Evolutionary conservation across 345 rosid genomes (phyloP).

Genomic region (Mangifera indica): DNA sequence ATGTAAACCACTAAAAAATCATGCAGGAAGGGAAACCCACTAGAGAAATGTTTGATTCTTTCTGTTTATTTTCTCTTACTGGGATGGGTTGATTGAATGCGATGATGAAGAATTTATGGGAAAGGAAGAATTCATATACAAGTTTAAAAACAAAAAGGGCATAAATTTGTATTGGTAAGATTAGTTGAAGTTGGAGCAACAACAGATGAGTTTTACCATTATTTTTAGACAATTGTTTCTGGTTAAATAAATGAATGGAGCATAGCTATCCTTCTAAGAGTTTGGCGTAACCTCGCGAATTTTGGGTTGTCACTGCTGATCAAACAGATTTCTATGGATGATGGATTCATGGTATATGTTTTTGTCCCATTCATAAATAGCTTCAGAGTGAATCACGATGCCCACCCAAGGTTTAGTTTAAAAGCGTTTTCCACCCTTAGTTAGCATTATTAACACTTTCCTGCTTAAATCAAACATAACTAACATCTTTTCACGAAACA

Average conservation of each 20-base stretch:
- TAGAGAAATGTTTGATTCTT: neutral
- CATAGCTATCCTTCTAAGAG: neutral
- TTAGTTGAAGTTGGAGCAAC: constrained; percentile 16
- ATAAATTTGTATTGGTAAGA: neutral
- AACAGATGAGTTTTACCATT: constrained; percentile 31
- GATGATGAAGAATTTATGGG: constrained; percentile 7
- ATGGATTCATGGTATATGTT: no score
- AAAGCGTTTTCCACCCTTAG: no score
- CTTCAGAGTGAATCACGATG: no score
- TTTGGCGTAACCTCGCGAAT: neutral
- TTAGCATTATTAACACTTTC: no score
- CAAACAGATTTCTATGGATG: no score
- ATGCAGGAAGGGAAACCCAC: constrained; percentile 17
- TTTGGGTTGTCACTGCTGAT: neutral
- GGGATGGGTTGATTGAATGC: neutral
- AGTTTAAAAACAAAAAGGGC: neutral
- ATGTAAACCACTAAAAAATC: constrained; percentile 10
- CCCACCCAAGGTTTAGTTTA: no score
- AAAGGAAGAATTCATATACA: neutral
- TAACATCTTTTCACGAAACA: no score
- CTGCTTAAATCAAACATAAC: no score
- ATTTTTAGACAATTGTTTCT: neutral
- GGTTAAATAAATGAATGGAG: neutral
- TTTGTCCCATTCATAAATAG: no score
- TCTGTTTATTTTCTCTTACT: neutral